A percentile compares a stretch with the other conserved stretches of the same genome.
Evolutionary conservation across 2,329 filamentous ascomycete genomes (phyloP).

Genomic region (Penicillium sp.): DNA sequence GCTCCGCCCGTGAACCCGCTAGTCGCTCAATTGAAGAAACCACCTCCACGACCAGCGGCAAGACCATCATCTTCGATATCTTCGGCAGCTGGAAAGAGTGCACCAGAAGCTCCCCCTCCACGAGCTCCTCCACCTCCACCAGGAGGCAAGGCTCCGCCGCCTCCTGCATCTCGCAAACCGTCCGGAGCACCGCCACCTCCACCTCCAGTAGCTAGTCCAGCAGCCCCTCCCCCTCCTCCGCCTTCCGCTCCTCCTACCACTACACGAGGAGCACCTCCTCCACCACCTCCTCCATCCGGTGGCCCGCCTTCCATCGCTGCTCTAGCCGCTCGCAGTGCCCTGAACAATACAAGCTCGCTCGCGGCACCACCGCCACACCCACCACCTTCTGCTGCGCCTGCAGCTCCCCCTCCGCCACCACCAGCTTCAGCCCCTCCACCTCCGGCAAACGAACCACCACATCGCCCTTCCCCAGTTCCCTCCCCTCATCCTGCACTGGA

Average conservation of each 20-base stretch:
- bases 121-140: constrained; percentile 69
- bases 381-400: constrained; percentile 32
- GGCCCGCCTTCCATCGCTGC: constrained; percentile 50
- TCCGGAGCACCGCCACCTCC: constrained; percentile 49
- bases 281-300: constrained; percentile 22
- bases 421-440: constrained; percentile 40
- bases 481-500: constrained; percentile 64
- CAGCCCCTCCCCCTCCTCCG: constrained; percentile 44
- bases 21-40: constrained; percentile 60
- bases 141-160: constrained; percentile 51
- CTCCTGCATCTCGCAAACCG: constrained; percentile 58
- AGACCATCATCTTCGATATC: constrained; percentile 63
- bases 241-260: constrained; percentile 39
- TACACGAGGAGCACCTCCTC: constrained; percentile 44
- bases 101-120: constrained; percentile 43
- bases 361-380: constrained; percentile 42
- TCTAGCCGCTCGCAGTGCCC: constrained; percentile 59
- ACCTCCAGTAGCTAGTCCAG: constrained; percentile 41
- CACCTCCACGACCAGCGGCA: constrained; percentile 47
- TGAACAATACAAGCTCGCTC: constrained; percentile 48
- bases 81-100: constrained; percentile 53
- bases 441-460: constrained; percentile 43
- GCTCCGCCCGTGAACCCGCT: constrained; percentile 54
- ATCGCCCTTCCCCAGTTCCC: constrained; percentile 44
- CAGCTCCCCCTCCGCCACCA: constrained; percentile 39